phyloP scores from a whole-genome alignment of 1,139 yeast species.

The Eremothecium sinecaudum region DNA sequence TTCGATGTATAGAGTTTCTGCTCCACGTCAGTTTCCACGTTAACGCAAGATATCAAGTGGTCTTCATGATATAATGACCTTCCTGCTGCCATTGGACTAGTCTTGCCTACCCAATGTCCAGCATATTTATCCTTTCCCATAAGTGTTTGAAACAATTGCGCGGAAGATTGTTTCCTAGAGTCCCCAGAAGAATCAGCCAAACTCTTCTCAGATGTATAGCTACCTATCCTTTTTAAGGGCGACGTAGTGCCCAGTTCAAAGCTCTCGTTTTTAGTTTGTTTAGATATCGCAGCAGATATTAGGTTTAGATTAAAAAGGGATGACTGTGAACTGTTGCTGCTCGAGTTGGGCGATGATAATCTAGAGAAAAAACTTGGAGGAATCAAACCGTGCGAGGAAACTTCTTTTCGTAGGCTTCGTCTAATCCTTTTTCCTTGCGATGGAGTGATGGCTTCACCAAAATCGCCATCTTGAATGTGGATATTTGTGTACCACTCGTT shows the following conservation, averaged over 20 bases:
- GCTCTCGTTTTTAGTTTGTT: constrained; percentile 7
- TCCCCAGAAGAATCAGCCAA: constrained; percentile 18
- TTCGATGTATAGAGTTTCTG: constrained; percentile 13
- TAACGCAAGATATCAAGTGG: constrained; percentile 21
- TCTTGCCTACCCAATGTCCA: constrained; percentile 17
- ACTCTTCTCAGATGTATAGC: not conserved
- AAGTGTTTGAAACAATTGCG: constrained; percentile 15
- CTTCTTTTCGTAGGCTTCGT: constrained; percentile 10
- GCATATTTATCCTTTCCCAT: constrained; percentile 20
- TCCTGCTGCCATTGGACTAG: constrained; percentile 10
- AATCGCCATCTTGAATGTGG: constrained; percentile 30
- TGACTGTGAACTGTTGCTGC: constrained; percentile 26
- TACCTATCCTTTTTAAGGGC: too few relatives aligned
- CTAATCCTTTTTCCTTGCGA: constrained; percentile 8
- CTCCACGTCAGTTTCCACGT: constrained; percentile 2
- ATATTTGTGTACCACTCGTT: constrained; percentile 25
- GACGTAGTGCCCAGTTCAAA: not conserved
- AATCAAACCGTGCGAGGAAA: constrained; percentile 22
- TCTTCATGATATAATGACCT: constrained; percentile 25
- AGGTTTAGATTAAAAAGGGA: constrained; percentile 21
- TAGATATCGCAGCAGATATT: constrained; percentile 17
- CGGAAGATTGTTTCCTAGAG: constrained; percentile 20
- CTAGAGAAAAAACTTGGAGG: constrained; percentile 31
- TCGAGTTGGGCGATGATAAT: constrained; percentile 28
- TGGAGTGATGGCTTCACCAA: constrained; percentile 13